Conservation (phyloP, 148 eudicot species). For the Spergularia marina region DNA sequence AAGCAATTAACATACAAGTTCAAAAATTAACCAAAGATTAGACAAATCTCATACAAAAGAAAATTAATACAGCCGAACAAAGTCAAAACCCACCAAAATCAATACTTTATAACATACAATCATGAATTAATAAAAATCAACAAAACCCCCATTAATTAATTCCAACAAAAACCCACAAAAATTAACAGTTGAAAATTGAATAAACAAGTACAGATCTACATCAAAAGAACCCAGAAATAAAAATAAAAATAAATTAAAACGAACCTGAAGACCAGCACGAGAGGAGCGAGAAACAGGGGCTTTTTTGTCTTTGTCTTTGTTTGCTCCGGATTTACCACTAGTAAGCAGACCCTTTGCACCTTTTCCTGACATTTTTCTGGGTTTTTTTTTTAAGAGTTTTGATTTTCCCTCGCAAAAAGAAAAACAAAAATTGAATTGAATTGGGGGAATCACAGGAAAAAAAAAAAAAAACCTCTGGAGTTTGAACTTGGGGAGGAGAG, state of each 20-base stretch:
- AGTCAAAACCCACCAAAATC: too few relatives aligned
- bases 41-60: too few relatives aligned
- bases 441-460: too few relatives aligned
- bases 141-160: not conserved
- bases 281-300: constrained; percentile 64
- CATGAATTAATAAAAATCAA: not conserved
- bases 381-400: not conserved
- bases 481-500: too few relatives aligned
- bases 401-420: too few relatives aligned
- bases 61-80: too few relatives aligned
- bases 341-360: constrained; percentile 70
- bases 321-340: constrained; percentile 37
- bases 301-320: constrained; percentile 62
- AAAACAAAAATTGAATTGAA: not conserved
- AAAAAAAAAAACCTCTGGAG: too few relatives aligned
- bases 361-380: constrained; percentile 61
- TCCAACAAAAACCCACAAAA: not conserved
- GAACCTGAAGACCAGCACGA: constrained; percentile 85
- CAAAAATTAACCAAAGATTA: too few relatives aligned
- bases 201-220: constrained; percentile 31
- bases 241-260: not conserved
- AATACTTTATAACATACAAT: not conserved
- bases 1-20: too few relatives aligned
- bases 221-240: not conserved
- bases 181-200: too few relatives aligned